Conservation (phyloP, 257 asterid genomes). For the Lantana camara region DNA sequence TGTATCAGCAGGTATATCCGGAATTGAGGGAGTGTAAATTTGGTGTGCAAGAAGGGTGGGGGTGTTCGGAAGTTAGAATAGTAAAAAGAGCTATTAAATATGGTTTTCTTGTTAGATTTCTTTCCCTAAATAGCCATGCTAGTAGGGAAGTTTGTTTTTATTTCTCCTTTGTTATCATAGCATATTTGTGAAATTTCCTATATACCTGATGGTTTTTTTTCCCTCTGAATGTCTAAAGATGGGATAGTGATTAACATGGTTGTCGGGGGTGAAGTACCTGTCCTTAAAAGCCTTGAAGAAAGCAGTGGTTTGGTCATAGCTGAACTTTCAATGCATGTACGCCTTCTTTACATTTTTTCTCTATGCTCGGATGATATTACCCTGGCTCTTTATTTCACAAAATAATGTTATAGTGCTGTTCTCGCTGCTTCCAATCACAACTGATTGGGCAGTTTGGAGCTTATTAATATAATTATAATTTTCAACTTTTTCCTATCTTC, state of each 20-base stretch:
- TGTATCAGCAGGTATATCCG: slow-evolving; percentile 77
- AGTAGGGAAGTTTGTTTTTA: slow-evolving; percentile 7
- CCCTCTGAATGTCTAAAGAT: slow-evolving; percentile 50
- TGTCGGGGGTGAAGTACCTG: slow-evolving; percentile 89
- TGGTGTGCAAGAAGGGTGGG: slow-evolving; percentile 12
- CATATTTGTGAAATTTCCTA: slow-evolving; percentile 15
- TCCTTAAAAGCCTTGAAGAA: slow-evolving; percentile 87
- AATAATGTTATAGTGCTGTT: background rate
- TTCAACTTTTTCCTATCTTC: background rate
- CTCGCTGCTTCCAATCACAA: slow-evolving; percentile 21
- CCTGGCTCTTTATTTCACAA: background rate
- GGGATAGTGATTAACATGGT: slow-evolving; percentile 93
- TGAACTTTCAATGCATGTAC: slow-evolving; percentile 95
- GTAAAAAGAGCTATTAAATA: slow-evolving; percentile 1
- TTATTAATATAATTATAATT: slow-evolving; percentile 18
- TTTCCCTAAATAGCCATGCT: slow-evolving; percentile 6
- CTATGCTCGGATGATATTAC: background rate
- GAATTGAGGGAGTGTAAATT: slow-evolving; percentile 17
- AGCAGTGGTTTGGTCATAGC: slow-evolving; percentile 73
- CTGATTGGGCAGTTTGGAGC: slow-evolving; percentile 9
- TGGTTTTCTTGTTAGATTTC: slow-evolving; percentile 12
- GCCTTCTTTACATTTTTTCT: slow-evolving; percentile 29
- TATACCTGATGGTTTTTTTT: slow-evolving; percentile 10
- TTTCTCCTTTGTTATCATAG: slow-evolving; percentile 9
- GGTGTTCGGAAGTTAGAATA: slow-evolving; percentile 11